A percentile compares a stretch with the other conserved stretches of the same genome.
Evolutionary conservation across 208 protist genomes (phyloP).

Genomic region (Trichomonas vaginalis): DNA sequence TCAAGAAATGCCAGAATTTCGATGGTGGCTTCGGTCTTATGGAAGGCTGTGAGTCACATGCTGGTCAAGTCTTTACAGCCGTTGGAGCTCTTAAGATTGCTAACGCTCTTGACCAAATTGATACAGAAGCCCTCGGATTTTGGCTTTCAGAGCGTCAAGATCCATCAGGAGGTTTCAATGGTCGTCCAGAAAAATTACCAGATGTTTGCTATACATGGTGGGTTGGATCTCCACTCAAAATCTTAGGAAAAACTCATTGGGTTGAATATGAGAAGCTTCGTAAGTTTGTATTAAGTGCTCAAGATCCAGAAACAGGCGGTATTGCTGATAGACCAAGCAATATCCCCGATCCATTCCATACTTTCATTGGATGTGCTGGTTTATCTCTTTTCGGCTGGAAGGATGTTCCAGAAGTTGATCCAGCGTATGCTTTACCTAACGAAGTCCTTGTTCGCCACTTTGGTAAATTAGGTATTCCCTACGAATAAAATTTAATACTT

Average conservation of each 20-base stretch:
- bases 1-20: constrained; percentile 84
- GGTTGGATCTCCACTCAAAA: constrained; percentile 79
- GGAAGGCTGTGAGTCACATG: constrained; percentile 73
- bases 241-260: constrained; percentile 50
- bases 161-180: constrained; percentile 85
- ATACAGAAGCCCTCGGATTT: constrained; percentile 69
- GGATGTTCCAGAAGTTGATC: background rate
- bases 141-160: constrained; percentile 92
- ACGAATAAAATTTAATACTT: no score
- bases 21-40: constrained; percentile 70
- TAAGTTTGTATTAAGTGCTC: constrained; percentile 20
- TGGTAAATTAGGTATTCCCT: no score
- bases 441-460: background rate
- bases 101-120: constrained; percentile 52
- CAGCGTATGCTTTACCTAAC: constrained; percentile 19
- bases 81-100: constrained; percentile 80
- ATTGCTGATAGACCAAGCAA: constrained; percentile 86
- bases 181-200: constrained; percentile 91
- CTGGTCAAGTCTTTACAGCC: constrained; percentile 87
- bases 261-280: constrained; percentile 13
- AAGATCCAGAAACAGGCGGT: constrained; percentile 79
- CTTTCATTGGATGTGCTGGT: constrained; percentile 89
- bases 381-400: constrained; percentile 58
- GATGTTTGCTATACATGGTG: constrained; percentile 95
- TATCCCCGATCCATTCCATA: constrained; percentile 93